Base-by-base conservation (phyloP, 1,139 yeast genomes). In the Magnusiomyces suaveolens region DNA sequence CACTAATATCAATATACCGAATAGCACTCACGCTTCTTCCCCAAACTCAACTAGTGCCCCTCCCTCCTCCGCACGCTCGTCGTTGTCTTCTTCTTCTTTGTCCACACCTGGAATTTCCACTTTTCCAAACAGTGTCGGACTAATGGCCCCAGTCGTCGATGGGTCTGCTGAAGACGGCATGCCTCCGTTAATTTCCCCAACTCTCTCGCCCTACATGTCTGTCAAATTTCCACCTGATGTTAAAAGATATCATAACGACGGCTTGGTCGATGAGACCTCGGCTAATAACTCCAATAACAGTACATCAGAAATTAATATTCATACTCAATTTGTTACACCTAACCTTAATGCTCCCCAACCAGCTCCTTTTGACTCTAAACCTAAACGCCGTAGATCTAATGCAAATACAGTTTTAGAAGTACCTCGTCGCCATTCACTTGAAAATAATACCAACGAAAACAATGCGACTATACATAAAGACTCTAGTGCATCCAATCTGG, bases 321-420 rank as follows among this genome's bases (percentile, higher is more conserved):
- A 44, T 18, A 43, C 14, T 20, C 24, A 43, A 38, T 38, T 38
- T 16, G n/a, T 38, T 16, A 38, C 20, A 18, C 51, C 57, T 16
- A 54, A 43, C 25, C 14, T 21, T 6, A 43, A 38, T 24, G 25
- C 18, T 23, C 54, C 52, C 21, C 47, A 21, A 48, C 43, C 43
- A 32, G 53, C 50, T 24, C 3, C 46, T 3, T 43, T 38, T 38
- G 57, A 52, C 12, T 16, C 33, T 33, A 47, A 36, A 2, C 51
- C 56, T 2, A 56, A 56, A 46, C 44, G 58, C 3, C 26, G 54
- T 18, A 24, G 58, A 14, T 53, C 56, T 25, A 53, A 54, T 36
- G 53, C 55, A 6, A 52, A 51, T 18, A 39, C 57, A 12, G 48
- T 46, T 25, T 24, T 32, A 43, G 44, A 47, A 41, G 29, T 36